A percentile compares a stretch with the other conserved stretches of the same genome.
phyloP scores from a whole-genome alignment of 768 basidiomycete species.

The Lanmaoa rubissima region DNA sequence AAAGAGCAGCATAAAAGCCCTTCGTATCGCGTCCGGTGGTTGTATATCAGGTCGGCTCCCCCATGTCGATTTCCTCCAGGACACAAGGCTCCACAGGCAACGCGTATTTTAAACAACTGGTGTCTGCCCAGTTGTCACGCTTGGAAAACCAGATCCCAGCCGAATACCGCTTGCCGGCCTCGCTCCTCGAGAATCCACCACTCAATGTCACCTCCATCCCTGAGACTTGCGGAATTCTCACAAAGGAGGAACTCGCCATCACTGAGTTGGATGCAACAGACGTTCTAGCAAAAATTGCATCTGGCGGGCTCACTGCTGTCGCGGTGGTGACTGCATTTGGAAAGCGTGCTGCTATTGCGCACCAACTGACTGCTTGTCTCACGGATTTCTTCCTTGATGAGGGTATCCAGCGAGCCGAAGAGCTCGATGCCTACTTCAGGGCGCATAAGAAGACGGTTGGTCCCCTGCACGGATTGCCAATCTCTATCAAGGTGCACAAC shows the following conservation, averaged over 20 bases:
- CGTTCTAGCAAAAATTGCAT: conserved; percentile 28
- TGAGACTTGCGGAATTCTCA: conserved; percentile 31
- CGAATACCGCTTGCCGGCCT: conserved; percentile 13
- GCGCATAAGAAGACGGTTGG: conserved; percentile 40
- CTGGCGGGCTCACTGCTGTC: conserved; percentile 36
- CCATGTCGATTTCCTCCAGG: conserved; percentile 22
- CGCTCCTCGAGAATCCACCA: conserved; percentile 23
- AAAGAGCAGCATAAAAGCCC: background rate
- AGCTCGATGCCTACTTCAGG: conserved; percentile 41
- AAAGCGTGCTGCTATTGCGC: conserved; percentile 53
- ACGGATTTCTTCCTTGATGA: conserved; percentile 48
- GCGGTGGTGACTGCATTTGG: conserved; percentile 42
- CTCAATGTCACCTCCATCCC: conserved; percentile 37
- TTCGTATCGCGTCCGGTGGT: background rate
- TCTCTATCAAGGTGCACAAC: conserved; percentile 38
- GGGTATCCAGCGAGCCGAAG: conserved; percentile 36
- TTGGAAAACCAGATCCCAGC: conserved; percentile 26
- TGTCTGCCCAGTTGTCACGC: conserved; percentile 17
- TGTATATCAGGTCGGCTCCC: background rate
- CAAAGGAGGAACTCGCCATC: conserved; percentile 32
- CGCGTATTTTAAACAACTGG: conserved; percentile 17
- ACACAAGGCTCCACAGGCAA: conserved; percentile 25
- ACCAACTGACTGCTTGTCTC: conserved; percentile 42
- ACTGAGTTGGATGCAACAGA: conserved; percentile 38
- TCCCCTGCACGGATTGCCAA: conserved; percentile 43